Percentiles rank a stretch among this genome's conserved stretches.
Conservation (phyloP, 306 rosid genomes). For the Cucurbita ficifolia region DNA sequence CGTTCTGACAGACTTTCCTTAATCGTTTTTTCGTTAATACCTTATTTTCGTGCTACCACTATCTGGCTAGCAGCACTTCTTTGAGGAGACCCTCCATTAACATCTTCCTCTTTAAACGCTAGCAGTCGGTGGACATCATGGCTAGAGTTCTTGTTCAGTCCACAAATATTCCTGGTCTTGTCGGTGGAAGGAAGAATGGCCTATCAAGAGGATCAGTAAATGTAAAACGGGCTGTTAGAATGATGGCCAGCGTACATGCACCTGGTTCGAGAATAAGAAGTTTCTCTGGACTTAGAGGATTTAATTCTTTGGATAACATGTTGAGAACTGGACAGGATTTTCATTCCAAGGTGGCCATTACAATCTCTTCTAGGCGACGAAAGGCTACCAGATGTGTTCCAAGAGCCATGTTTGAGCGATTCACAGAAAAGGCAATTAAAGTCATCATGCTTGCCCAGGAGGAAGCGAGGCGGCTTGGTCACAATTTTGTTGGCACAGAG, state of each 20-base stretch:
- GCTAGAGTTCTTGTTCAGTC: constrained; percentile 80
- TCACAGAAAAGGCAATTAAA: constrained; percentile 92
- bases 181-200: constrained; percentile 32
- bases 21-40: background rate
- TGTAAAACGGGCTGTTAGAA: constrained; percentile 31
- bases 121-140: constrained; percentile 26
- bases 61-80: background rate
- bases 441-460: constrained; percentile 98
- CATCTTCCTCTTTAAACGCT: background rate
- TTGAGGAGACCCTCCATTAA: background rate
- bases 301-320: constrained; percentile 50
- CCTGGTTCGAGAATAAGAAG: constrained; percentile 37
- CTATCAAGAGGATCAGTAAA: constrained; percentile 47
- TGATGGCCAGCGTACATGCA: constrained; percentile 33
- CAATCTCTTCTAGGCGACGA: constrained; percentile 31
- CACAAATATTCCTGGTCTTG: constrained; percentile 45
- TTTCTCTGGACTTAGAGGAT: constrained; percentile 57
- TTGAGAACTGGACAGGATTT: constrained; percentile 44
- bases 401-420: constrained; percentile 95
- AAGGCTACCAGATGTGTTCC: constrained; percentile 57
- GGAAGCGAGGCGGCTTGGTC: constrained; percentile 98
- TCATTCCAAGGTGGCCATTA: constrained; percentile 33
- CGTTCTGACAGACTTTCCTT: background rate
- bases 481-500: constrained; percentile 97
- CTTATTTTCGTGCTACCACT: background rate